These are phyloP conservation scores for Daldinia caldariorum DNA, from an alignment of 495 filamentous ascomycete species.

Conservation along the genomic window DNA sequence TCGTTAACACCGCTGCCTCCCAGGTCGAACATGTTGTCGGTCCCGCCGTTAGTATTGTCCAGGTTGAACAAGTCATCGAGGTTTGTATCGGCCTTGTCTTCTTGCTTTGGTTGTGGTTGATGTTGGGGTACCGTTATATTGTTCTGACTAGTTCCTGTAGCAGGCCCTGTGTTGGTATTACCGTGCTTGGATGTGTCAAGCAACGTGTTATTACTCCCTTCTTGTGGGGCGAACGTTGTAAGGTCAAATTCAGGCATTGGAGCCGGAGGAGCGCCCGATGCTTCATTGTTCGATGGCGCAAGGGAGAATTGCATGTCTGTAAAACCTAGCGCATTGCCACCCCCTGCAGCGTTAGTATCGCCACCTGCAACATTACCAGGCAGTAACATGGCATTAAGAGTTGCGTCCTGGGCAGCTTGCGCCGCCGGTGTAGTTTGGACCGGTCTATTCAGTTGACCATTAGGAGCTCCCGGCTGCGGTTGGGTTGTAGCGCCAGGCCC, in stretches of 20 bases:
- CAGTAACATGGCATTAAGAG: slow-evolving; percentile 32
- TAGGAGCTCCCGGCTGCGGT: slow-evolving; percentile 25
- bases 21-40: slow-evolving; percentile 52
- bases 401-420: slow-evolving; percentile 28
- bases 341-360: slow-evolving; percentile 16
- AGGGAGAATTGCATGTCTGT: slow-evolving; percentile 59
- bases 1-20: slow-evolving; percentile 49
- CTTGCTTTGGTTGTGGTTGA: slow-evolving; percentile 34
- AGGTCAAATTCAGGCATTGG: slow-evolving; percentile 48
- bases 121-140: slow-evolving; percentile 22
- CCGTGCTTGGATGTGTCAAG: slow-evolving; percentile 27
- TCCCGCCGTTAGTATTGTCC: slow-evolving; percentile 34
- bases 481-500: slow-evolving; percentile 32
- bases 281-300: slow-evolving; percentile 48
- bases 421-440: slow-evolving; percentile 26
- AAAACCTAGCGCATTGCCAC: slow-evolving; percentile 44
- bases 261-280: slow-evolving; percentile 40
- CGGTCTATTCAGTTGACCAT: slow-evolving; percentile 22
- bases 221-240: slow-evolving; percentile 44
- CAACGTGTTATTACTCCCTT: slow-evolving; percentile 18
- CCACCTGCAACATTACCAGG: slow-evolving; percentile 21
- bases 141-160: slow-evolving; percentile 14
- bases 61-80: slow-evolving; percentile 55
- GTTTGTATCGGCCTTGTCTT: slow-evolving; percentile 46
- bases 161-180: slow-evolving; percentile 5